Evolutionary conservation across 2,329 filamentous ascomycete genomes (phyloP), one percentile per base, ranked within the genome.

Genomic region (Ilyonectria mors-panacis): DNA sequence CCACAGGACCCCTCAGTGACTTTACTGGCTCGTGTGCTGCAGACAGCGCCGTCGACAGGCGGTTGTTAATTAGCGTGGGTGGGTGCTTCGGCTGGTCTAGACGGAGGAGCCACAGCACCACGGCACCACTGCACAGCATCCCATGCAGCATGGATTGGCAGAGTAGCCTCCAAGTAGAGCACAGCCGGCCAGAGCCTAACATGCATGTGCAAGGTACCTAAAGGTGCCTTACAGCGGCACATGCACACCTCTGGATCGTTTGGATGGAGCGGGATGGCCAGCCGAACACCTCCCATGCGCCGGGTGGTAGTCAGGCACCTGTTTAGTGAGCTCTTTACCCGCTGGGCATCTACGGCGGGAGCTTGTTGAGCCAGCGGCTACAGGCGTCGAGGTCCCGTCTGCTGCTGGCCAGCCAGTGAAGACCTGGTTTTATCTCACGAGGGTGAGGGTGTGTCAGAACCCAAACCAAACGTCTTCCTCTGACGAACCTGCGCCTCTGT

Each of bases 41-140:
- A 26, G 59, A 26, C 48, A 59, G 65, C 35, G 53, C 26, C 50
- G 26, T 50, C 54, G 48, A 67, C 67, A 69, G 67, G 73, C 72
- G 72, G 67, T 67, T 73, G 70, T 66, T 73, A 69, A 67, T 66
- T 73, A 69, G 69, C 66, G 66, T 64, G 55, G 48, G 61, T 67
- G 59, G 64, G 69, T 60, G 66, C 66, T 19, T 19, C 3, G 37
- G 33, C 21, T 28, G 56, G 30, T 35, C 21, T n/a, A 10, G 45
- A 51, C 45, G 26, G 30, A 33, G 8, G 30, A 33, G 30, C 30
- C 30, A 33, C 30, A 12, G 30, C 30, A 33, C 30, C 30, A 6
- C 21, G 15, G 23, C 13, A 30, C 48, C 47, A 28, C 47, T 26
- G 21, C 45, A 48, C 45, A 26, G 45, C 23, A n/a, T n/a, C 5